These are phyloP conservation scores for Coniochaeta sp. DNA, from an alignment of 2,329 filamentous ascomycete genomes.

Conservation along the genomic window DNA sequence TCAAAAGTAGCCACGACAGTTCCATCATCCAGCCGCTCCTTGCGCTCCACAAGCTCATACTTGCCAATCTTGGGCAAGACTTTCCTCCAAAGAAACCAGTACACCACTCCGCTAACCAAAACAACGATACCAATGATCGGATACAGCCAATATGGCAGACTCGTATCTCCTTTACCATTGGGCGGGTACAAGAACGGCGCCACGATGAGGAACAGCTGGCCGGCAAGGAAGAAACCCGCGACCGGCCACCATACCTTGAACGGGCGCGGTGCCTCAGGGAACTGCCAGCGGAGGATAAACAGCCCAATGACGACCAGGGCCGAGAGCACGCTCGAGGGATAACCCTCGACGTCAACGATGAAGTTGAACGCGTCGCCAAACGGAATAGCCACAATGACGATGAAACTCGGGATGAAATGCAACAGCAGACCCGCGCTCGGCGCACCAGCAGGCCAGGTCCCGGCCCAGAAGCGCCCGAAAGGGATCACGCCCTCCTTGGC, in stretches of 20 bases:
- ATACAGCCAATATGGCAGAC: constrained; percentile 33
- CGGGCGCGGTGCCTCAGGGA: constrained; percentile 23
- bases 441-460: constrained; percentile 58
- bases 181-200: constrained; percentile 32
- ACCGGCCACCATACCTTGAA: constrained; percentile 27
- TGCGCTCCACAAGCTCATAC: constrained; percentile 10
- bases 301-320: constrained; percentile 4
- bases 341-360: constrained; percentile 10
- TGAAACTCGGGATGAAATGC: neutral
- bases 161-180: constrained; percentile 20
- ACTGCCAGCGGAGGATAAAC: constrained; percentile 7
- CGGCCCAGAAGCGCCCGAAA: constrained; percentile 57
- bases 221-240: constrained; percentile 26
- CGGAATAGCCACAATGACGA: constrained; percentile 10
- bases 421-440: constrained; percentile 24
- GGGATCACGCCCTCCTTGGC: constrained; percentile 65
- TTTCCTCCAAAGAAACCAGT: constrained; percentile 21
- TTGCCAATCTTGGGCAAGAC: constrained; percentile 11
- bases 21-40: constrained; percentile 15
- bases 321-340: constrained; percentile 6
- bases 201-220: constrained; percentile 30
- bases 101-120: constrained; percentile 24
- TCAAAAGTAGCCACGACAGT: constrained; percentile 15
- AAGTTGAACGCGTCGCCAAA: constrained; percentile 6
- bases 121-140: constrained; percentile 32